Evolutionary conservation across 768 basidiomycete genomes (phyloP), one percentile per base, ranked within the genome.

Genomic region (Lactarius sp.): DNA sequence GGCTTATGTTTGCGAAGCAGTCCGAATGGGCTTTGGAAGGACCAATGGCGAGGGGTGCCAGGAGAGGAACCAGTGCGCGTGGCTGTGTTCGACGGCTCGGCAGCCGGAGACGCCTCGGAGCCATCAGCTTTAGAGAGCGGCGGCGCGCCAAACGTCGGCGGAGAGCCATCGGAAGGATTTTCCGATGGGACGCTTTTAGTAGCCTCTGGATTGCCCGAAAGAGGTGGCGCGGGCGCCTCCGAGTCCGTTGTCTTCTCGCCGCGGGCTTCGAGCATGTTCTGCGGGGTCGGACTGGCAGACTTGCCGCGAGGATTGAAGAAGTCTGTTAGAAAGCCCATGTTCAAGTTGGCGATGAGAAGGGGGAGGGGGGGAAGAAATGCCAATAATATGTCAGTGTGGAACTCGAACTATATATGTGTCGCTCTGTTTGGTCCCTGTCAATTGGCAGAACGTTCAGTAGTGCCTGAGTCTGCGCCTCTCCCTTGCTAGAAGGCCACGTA

Each of bases 261-360:
- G 50, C 8, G 27, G n/a, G 31, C 31, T 16, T 55, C 56, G 4
- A 20, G 52, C 14, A 22, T 18, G 37, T 47, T 56, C 52, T 34
- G 57, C 20, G 47, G 41, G 20, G 47, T 37, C 31, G 36, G 20
- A 18, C 7, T 13, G 1, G 31, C 8, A 16, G 63, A 37, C 49
- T 60, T 64, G 47, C 42, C 49, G 39, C 53, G 58, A 5, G 39
- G 22, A 55, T 9, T 8, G 27, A 60, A 46, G 49, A 60, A 36
- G 41, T 56, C 53, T 39, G 49, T 18, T 18, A 56, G 14, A 37
- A 64, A 8, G 41, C 39, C 58, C 63, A 64, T 64, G 58, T 34
- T 54, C 12, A 4, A 20, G 57, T 22, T 13, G 31, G 34, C 16
- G 6, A 10, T 3, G 44, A 36, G 44, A 54, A 4, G 44, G 22